phyloP scores from a whole-genome alignment of 495 filamentous ascomycete genomes.

The Endocarpon pusillum region DNA sequence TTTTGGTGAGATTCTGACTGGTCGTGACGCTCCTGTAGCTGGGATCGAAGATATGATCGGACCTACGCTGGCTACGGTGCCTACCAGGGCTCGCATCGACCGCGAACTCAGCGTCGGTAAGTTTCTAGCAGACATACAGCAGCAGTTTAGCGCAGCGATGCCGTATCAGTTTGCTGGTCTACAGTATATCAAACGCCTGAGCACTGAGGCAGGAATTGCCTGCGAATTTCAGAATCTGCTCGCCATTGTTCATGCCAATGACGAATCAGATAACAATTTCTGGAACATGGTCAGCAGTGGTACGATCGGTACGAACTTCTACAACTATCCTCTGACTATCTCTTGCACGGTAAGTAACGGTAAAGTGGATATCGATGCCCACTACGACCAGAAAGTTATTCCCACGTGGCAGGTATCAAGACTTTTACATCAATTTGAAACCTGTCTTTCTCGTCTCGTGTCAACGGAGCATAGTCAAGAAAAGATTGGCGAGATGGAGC shows the following conservation, averaged over 20 bases:
- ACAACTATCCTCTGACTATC: slow-evolving; percentile 31
- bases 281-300: no score
- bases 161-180: slow-evolving; percentile 41
- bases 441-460: no score
- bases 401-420: slow-evolving; percentile 20
- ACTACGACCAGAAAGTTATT: slow-evolving; percentile 24
- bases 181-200: slow-evolving; percentile 37
- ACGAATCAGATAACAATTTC: no score
- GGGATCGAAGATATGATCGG: slow-evolving; percentile 6
- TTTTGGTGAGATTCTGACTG: slow-evolving; percentile 31
- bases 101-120: slow-evolving; percentile 4
- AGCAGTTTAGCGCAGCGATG: slow-evolving; percentile 26
- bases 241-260: no score
- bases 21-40: slow-evolving; percentile 7
- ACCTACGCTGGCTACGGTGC: slow-evolving; percentile 36
- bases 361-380: slow-evolving; percentile 14
- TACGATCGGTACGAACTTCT: slow-evolving; percentile 29
- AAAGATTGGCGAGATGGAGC: no score
- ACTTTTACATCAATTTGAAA: slow-evolving; percentile 20
- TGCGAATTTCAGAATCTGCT: slow-evolving; percentile 50
- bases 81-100: slow-evolving; percentile 25
- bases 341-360: slow-evolving; percentile 24
- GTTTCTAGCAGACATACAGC: slow-evolving; percentile 23
- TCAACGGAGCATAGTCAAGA: no score
- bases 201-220: slow-evolving; percentile 34